Evolutionary conservation across 805 yeast species (phyloP), one percentile per base, ranked within the genome.

Genomic region (Saccharomycopsis sp.): DNA sequence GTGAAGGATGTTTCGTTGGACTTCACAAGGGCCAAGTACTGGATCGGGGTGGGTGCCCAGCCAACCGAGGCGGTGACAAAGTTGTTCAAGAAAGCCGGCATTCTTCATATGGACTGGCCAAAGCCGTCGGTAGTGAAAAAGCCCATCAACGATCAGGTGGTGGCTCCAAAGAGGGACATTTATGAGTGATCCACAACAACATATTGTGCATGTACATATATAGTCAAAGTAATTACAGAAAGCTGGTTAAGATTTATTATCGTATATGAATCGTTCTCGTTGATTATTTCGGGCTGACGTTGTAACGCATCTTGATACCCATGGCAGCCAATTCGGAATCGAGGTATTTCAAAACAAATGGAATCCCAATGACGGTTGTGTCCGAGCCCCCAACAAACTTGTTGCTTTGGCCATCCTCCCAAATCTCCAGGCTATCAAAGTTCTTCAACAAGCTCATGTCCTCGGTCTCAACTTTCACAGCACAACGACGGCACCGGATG

Each of bases 331-430:
- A 71, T 62, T 92, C 98, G 25, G 95, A 84, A 56, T 92, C 97
- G 58, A 92, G 69, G 59, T 89, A 92, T 59, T 88, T 83, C 71
- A 92, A 73, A 25, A 92, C 98, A 59, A 88, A 92, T 43, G 98
- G 98, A 59, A 92, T 81, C 34, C 96, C 96, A 50, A 92, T 92
- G 1, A 95, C 82, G 3, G 96, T 81, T n/a, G 96, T 86, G 47
- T 92, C 73, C 46, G 75, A 78, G 56, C 98, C 98, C 40, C 98
- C 98, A 42, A 77, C 77, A 58, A 81, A 89, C 58, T 80, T 78
- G 57, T 76, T 80, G 39, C 98, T 97, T 53, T 80, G 87, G 15
- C 96, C 97, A 59, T 92, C 98, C 65, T 92, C 96, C 98, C 98
- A 92, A 32, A 82, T 73, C 43, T 80, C 85, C 17, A 80, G 65